These are phyloP conservation scores for Fusarium buharicum DNA, from an alignment of 2,329 filamentous ascomycete species.

Conservation along the genomic window DNA sequence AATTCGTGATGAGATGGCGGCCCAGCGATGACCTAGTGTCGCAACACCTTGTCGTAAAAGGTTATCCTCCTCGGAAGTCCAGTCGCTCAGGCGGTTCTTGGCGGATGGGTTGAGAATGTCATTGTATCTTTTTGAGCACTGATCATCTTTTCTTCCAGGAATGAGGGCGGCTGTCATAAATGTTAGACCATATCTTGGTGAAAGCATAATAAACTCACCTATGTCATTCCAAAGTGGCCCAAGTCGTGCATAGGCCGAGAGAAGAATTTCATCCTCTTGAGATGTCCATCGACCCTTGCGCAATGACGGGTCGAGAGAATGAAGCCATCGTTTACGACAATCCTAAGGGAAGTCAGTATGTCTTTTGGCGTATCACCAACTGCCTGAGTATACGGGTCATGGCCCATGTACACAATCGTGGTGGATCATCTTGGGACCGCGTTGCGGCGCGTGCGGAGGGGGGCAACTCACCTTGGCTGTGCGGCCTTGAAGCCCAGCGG, in stretches of 20 bases:
- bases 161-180: conserved; percentile 36
- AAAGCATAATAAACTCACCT: conserved; percentile 8
- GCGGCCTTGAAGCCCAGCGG: conserved; percentile 39
- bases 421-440: conserved; percentile 6
- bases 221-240: conserved; percentile 45
- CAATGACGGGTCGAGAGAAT: conserved; percentile 46
- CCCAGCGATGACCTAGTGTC: conserved; percentile 44
- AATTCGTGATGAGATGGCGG: conserved; percentile 43
- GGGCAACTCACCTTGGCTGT: conserved; percentile 44
- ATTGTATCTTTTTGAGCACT: conserved; percentile 47
- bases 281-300: conserved; percentile 46
- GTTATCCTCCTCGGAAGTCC: conserved; percentile 43
- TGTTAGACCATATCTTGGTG: neutral
- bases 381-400: too few relatives aligned
- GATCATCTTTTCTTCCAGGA: conserved; percentile 47
- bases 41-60: conserved; percentile 42
- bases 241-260: conserved; percentile 45
- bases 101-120: conserved; percentile 46
- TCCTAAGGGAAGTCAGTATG: conserved; percentile 32
- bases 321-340: conserved; percentile 48
- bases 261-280: conserved; percentile 45
- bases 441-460: conserved; percentile 1
- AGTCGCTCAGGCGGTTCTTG: conserved; percentile 42
- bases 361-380: too few relatives aligned
- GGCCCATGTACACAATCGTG: neutral